Conservation (phyloP, 176 grass and related monocot genomes). For the Secale cereale region DNA sequence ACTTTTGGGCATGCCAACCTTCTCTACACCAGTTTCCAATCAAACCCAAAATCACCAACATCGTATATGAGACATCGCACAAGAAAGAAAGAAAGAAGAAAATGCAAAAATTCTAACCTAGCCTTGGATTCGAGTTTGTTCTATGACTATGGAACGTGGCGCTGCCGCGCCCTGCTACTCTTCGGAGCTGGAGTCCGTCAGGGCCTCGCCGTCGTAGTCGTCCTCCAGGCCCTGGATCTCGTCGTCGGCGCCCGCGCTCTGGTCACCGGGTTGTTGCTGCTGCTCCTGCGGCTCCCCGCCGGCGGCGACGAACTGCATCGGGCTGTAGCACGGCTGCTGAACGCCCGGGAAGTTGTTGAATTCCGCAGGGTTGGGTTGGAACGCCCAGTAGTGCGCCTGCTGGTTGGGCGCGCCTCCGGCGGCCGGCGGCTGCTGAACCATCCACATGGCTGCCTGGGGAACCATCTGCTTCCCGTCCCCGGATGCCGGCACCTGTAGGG, state of each 20-base stretch:
- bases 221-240: constrained; percentile 21
- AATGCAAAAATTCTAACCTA: not conserved
- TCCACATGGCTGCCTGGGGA: constrained; percentile 53
- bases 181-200: constrained; percentile 53
- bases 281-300: constrained; percentile 27
- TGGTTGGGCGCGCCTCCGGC: constrained; percentile 17
- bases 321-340: not conserved
- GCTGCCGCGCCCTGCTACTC: not conserved
- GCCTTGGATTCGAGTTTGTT: not conserved
- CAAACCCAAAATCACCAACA: not conserved
- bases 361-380: constrained; percentile 43
- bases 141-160: not conserved
- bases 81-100: not conserved
- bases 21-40: not conserved
- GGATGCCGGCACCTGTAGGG: constrained; percentile 22
- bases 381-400: constrained; percentile 43
- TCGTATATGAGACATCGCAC: constrained; percentile 3
- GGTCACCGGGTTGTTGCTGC: constrained; percentile 18
- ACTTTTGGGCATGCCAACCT: not conserved
- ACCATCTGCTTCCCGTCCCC: constrained; percentile 33
- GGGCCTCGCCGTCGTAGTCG: constrained; percentile 36
- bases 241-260: not conserved
- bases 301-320: not conserved
- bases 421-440: constrained; percentile 50
- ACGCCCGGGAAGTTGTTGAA: constrained; percentile 42